Percentiles rank a stretch among this genome's conserved stretches.
phyloP scores from a whole-genome alignment of 495 filamentous ascomycete species.

The Penicillium canescens region DNA sequence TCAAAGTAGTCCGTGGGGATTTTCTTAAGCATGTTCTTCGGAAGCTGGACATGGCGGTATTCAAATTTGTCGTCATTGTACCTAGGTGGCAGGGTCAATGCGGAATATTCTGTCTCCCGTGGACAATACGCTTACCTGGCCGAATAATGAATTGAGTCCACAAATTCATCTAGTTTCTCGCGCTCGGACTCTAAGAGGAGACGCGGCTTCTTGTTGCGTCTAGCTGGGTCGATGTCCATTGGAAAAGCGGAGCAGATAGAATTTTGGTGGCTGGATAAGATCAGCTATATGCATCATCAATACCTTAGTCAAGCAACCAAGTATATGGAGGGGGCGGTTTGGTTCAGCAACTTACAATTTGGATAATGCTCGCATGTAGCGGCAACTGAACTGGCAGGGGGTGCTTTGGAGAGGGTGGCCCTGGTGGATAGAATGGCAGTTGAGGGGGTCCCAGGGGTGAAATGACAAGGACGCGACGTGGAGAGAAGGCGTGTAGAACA shows the following conservation, averaged over 20 bases:
- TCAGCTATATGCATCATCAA: too few species aligned
- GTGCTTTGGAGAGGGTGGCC: too few species aligned
- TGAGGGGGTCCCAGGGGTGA: not conserved
- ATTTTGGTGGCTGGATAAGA: not conserved
- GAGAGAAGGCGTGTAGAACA: not conserved
- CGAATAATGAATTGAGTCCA: constrained; percentile 93
- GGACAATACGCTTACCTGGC: constrained; percentile 63
- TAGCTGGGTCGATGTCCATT: constrained; percentile 73
- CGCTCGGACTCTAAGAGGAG: constrained; percentile 78
- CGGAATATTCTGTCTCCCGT: not conserved
- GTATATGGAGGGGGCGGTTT: not conserved
- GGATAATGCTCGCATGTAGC: constrained; percentile 1
- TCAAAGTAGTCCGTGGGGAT: constrained; percentile 98
- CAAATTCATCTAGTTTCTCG: constrained; percentile 82
- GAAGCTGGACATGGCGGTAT: constrained; percentile 95
- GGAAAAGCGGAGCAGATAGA: constrained; percentile 10
- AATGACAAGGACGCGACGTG: constrained; percentile 1
- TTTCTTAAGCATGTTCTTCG: constrained; percentile 95
- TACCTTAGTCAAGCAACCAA: not conserved
- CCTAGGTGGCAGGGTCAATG: constrained; percentile 39
- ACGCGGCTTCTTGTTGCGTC: constrained; percentile 83
- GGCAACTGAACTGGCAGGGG: not conserved
- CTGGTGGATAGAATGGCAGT: too few species aligned
- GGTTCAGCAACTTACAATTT: constrained; percentile 1
- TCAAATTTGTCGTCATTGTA: constrained; percentile 88